Conservation (phyloP, 495 filamentous ascomycete genomes). For the Annulohypoxylon bovei region DNA sequence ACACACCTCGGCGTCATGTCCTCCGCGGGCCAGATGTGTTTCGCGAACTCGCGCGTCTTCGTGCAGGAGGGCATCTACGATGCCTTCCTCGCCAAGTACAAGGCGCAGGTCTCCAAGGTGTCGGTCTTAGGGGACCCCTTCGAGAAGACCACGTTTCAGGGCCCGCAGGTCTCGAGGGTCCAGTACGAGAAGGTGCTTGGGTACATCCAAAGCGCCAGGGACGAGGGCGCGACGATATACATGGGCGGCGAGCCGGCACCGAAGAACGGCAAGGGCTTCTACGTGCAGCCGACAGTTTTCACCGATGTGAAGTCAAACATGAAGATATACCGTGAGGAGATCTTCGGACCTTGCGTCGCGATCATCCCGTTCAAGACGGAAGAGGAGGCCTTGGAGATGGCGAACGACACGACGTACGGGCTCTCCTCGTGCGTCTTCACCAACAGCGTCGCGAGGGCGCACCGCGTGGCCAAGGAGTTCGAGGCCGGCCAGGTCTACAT, state of each 20-base stretch:
- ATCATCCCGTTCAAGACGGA: background rate
- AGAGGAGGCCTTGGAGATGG: background rate
- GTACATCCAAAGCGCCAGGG: background rate
- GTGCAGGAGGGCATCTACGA: slow-evolving; percentile 65
- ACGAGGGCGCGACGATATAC: background rate
- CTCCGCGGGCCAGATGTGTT: slow-evolving; percentile 66
- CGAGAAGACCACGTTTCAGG: background rate
- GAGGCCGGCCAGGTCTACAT: background rate
- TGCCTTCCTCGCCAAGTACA: slow-evolving; percentile 67
- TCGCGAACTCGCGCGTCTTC: slow-evolving; percentile 59
- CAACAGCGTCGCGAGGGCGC: background rate
- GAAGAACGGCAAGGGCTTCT: background rate
- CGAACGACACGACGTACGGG: background rate
- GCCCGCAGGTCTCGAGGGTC: background rate
- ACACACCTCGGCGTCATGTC: slow-evolving; percentile 54
- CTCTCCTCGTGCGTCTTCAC: background rate
- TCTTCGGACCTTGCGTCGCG: background rate
- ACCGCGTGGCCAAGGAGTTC: background rate
- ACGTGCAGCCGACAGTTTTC: background rate
- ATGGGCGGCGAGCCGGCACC: background rate
- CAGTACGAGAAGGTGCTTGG: slow-evolving; percentile 2
- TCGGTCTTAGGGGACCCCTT: slow-evolving; percentile 9
- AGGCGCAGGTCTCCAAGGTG: slow-evolving; percentile 28
- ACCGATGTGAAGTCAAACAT: background rate
- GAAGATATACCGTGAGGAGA: background rate